Evolutionary conservation across 2,329 filamentous ascomycete genomes (phyloP), one percentile per base, ranked within the genome.

Genomic region (Drechmeria coniospora): DNA sequence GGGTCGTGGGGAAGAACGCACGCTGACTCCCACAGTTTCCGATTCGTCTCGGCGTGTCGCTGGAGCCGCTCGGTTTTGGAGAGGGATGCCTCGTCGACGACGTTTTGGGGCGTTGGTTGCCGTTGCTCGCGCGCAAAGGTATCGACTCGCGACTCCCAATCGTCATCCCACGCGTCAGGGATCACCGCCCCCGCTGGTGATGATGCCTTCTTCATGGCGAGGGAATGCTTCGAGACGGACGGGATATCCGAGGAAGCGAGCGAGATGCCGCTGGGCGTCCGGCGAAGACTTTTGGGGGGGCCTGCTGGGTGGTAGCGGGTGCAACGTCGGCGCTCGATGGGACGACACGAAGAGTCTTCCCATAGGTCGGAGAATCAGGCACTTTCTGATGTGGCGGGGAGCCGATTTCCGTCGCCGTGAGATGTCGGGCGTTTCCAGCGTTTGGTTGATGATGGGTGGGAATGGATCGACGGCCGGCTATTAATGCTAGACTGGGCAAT

Each of bases 11-110:
- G 15, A 15, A 21, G 47, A 12, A 8, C 71, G 31, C 71, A 90
- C 78, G 86, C 87, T 45, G 83, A 76, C 45, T 90, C 73, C 87
- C 87, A 94, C 31, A 94, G 57, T 51, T 79, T 79, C 43, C 76
- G 73, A 50, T 94, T 92, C 29, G 76, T 68, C 49, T 93, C 83
- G 16, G 69, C 72, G 50, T 95, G 87, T 47, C 77, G 70, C 9
- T 79, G 81, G 36, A 79, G 63, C 23, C 78, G 74, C 53, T 94
- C 79, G 4, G 80, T 73, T 46, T 79, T 84, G 38, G 71, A 74
- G 33, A 83, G 51, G 23, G 52, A 52, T 25, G 49, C 15, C 21
- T 49, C 40, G 55, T 53, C 12, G 51, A 46, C 27, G 8, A 43
- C 43, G 20, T 45, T 42, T 30, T 49, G 40, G 25, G 48, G 37